phyloP scores from a whole-genome alignment of 352 stramenopile genomes.

The Peronospora farinosa region DNA sequence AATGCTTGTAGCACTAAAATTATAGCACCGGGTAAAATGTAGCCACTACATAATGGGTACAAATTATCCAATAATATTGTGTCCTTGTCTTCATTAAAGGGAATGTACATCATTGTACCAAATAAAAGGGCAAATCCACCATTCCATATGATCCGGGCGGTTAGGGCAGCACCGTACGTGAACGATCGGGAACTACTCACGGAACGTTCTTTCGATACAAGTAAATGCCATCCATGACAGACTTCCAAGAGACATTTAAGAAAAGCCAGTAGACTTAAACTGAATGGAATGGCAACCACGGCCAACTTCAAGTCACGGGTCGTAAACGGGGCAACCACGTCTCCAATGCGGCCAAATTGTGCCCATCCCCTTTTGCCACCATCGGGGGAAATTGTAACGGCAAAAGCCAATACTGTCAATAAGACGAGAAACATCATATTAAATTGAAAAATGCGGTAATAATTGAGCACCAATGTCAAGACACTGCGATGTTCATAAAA shows the following conservation, averaged over 20 bases:
- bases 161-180: constrained; percentile 49
- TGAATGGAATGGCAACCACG: constrained; percentile 44
- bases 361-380: constrained; percentile 48
- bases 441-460: constrained; percentile 82
- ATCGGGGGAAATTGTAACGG: constrained; percentile 47
- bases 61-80: constrained; percentile 42
- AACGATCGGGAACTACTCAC: constrained; percentile 50
- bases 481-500: constrained; percentile 75
- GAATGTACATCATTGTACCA: constrained; percentile 55
- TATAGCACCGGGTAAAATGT: constrained; percentile 43
- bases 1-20: constrained; percentile 49
- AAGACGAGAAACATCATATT: constrained; percentile 67
- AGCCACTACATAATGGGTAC: constrained; percentile 36
- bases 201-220: constrained; percentile 42
- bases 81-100: constrained; percentile 40
- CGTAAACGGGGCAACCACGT: constrained; percentile 48
- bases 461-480: constrained; percentile 67
- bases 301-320: constrained; percentile 50
- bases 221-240: constrained; percentile 57
- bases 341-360: constrained; percentile 50
- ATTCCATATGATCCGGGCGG: constrained; percentile 55
- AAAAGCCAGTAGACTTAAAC: constrained; percentile 41
- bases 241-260: constrained; percentile 63
- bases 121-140: constrained; percentile 51
- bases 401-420: constrained; percentile 49